phyloP scores from a whole-genome alignment of 2,329 filamentous ascomycete genomes.

The Madurella mycetomatis region DNA sequence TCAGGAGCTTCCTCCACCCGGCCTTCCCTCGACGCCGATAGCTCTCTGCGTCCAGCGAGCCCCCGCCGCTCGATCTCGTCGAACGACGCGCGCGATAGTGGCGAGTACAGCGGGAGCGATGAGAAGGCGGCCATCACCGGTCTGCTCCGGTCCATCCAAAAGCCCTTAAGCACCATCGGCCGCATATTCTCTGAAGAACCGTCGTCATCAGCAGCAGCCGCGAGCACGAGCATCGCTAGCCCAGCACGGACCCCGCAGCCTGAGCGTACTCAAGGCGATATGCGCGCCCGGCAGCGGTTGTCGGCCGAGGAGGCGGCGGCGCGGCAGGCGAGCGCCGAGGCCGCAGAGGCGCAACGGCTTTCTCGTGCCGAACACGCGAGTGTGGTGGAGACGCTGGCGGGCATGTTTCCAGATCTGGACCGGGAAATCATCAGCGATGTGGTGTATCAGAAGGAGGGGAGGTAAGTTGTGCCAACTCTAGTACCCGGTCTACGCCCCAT shows the following conservation, averaged over 20 bases:
- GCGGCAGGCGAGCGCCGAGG: conserved; percentile 83
- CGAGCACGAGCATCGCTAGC: conserved; percentile 33
- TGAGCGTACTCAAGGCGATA: conserved; percentile 33
- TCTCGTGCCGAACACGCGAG: conserved; percentile 81
- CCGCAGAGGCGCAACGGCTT: conserved; percentile 78
- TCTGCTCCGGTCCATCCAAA: conserved; percentile 84
- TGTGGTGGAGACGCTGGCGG: conserved; percentile 86
- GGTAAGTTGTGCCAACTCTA: conserved; percentile 55
- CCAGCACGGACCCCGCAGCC: conserved; percentile 34
- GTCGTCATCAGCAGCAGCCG: conserved; percentile 29
- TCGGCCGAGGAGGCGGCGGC: conserved; percentile 85
- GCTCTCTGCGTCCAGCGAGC: conserved; percentile 30
- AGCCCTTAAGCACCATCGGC: conserved; percentile 84
- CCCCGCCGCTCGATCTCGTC: conserved; percentile 53
- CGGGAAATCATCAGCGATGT: conserved; percentile 95
- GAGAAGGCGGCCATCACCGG: conserved; percentile 80
- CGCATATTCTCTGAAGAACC: conserved; percentile 81
- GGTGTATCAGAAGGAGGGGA: conserved; percentile 89
- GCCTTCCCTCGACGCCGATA: conserved; percentile 40
- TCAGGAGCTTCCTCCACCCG: conserved; percentile 42
- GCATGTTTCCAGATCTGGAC: conserved; percentile 96
- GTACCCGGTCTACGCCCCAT: background rate
- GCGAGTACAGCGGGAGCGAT: conserved; percentile 50
- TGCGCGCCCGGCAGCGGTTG: conserved; percentile 42
- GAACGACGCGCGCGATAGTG: conserved; percentile 45